A percentile compares a stretch with the other conserved stretches of the same genome.
These are phyloP conservation scores for Penicillium coprophilum DNA, from an alignment of 495 filamentous ascomycete species.

Conservation along the genomic window DNA sequence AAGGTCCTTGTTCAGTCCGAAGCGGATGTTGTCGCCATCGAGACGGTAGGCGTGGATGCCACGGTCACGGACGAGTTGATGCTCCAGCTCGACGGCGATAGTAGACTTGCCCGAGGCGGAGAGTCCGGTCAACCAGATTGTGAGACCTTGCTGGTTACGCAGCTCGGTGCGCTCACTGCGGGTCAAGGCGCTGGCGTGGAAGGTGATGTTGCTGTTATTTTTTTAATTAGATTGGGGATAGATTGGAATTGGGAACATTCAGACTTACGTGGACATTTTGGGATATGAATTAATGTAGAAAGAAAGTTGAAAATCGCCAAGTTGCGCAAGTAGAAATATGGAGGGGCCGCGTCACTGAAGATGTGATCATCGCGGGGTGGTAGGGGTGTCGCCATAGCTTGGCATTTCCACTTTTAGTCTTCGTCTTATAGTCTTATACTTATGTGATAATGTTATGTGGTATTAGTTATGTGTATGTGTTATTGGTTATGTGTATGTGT, in stretches of 20 bases:
- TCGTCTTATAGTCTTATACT: no score
- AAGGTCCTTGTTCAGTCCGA: slow-evolving; percentile 95
- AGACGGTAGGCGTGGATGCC: slow-evolving; percentile 84
- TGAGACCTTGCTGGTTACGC: slow-evolving; percentile 85
- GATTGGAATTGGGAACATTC: slow-evolving; percentile 1
- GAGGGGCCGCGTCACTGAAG: slow-evolving; percentile 24
- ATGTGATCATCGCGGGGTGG: not conserved
- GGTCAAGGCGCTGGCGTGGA: slow-evolving; percentile 87
- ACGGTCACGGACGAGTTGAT: slow-evolving; percentile 76
- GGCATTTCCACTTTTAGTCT: not conserved
- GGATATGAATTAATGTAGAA: slow-evolving; percentile 20
- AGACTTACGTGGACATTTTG: slow-evolving; percentile 50
- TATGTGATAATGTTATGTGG: no score
- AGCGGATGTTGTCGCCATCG: slow-evolving; percentile 97
- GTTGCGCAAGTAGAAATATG: not conserved
- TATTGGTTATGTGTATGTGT: no score
- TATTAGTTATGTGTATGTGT: no score
- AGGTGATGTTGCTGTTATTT: slow-evolving; percentile 87
- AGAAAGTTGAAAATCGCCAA: slow-evolving; percentile 3
- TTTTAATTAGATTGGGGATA: slow-evolving; percentile 14
- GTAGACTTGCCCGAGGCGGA: slow-evolving; percentile 96
- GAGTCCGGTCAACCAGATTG: slow-evolving; percentile 96
- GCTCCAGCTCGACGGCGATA: slow-evolving; percentile 91
- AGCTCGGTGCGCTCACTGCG: slow-evolving; percentile 76
- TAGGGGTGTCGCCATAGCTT: not conserved